Evolutionary conservation across 768 basidiomycete genomes (phyloP), one percentile per base, ranked within the genome.

Genomic region (Tricholoma hemisulphureum): DNA sequence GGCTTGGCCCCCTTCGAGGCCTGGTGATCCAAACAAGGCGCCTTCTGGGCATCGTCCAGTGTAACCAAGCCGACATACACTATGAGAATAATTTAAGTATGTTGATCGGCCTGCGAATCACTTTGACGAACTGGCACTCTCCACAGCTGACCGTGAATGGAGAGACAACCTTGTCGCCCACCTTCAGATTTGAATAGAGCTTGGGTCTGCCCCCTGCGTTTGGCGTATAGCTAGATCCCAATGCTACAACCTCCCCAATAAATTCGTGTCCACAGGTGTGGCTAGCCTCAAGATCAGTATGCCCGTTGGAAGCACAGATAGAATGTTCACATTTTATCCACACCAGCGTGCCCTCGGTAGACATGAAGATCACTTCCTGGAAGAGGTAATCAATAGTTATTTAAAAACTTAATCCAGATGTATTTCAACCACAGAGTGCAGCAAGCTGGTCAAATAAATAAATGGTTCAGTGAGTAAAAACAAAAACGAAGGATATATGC

Each of bases 121-220:
- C 3, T 18, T 45, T 26, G 9, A 79, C 85, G 65, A 58, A 93
- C 90, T 86, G 83, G 80, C 91, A 93, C 66, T 92, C 89, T n/a
- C 86, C 87, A 61, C 91, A 93, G 50, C 83, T 89, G n/a, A 82
- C 79, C 0, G 89, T 89, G 71, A 92, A 93, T 2, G 91, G 88
- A 1, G 89, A 85, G 21, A 93, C 84, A 13, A 93, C 87, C 64
- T 84, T 88, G 67, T 93, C 87, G 5, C 89, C 90, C 6, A 89
- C 70, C 55, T 79, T 82, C 53, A 93, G 77, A 21, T 73, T 81
- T 0, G 84, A 75, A 60, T 92, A 91, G 16, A 90, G 73, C 23
- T 68, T 65, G 1, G 90, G 88, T 48, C 90, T 77, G 43, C 78
- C 83, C 41, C 74, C 61, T 4, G 64, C 70, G 6, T 71, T 63